A percentile compares a stretch with the other conserved stretches of the same genome.
Evolutionary conservation across 2,329 filamentous ascomycete genomes (phyloP).

Genomic region (Diaporthe helianthi): DNA sequence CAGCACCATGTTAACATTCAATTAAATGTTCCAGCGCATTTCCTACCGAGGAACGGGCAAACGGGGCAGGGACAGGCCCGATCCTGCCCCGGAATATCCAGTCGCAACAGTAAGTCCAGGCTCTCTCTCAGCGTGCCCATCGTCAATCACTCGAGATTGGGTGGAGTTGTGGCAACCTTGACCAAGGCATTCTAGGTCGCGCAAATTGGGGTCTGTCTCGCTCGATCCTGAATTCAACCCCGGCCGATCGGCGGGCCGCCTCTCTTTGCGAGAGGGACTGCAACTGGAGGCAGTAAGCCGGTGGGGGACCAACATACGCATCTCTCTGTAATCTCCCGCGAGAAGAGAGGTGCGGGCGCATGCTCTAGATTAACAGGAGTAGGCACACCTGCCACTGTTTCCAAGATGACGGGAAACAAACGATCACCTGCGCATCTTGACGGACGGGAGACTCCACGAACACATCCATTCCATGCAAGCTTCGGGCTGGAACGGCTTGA

Average conservation of each 20-base stretch:
- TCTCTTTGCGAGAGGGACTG: constrained; percentile 1
- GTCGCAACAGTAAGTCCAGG: not conserved
- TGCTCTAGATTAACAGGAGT: not conserved
- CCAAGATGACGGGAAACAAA: constrained; percentile 18
- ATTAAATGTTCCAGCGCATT: constrained; percentile 3
- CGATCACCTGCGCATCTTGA: constrained; percentile 20
- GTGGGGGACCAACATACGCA: constrained; percentile 4
- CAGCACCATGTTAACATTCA: constrained; percentile 14
- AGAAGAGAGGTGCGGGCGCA: not conserved
- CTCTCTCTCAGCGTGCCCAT: constrained; percentile 19
- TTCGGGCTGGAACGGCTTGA: constrained; percentile 23
- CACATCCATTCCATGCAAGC: constrained; percentile 23
- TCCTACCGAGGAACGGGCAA: not conserved
- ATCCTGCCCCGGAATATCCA: not conserved
- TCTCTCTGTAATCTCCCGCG: constrained; percentile 14
- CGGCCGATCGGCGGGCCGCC: constrained; percentile 27
- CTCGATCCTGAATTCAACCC: constrained; percentile 27
- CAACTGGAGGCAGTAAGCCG: constrained; percentile 13
- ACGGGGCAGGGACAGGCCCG: constrained; percentile 20
- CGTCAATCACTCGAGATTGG: constrained; percentile 31
- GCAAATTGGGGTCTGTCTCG: constrained; percentile 36
- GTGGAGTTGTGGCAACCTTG: constrained; percentile 35
- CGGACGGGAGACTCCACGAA: constrained; percentile 9
- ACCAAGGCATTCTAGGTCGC: constrained; percentile 33
- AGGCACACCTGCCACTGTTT: constrained; percentile 13